phyloP scores from a whole-genome alignment of 2,329 filamentous ascomycete genomes.

The Amesomyces nigricolor region DNA sequence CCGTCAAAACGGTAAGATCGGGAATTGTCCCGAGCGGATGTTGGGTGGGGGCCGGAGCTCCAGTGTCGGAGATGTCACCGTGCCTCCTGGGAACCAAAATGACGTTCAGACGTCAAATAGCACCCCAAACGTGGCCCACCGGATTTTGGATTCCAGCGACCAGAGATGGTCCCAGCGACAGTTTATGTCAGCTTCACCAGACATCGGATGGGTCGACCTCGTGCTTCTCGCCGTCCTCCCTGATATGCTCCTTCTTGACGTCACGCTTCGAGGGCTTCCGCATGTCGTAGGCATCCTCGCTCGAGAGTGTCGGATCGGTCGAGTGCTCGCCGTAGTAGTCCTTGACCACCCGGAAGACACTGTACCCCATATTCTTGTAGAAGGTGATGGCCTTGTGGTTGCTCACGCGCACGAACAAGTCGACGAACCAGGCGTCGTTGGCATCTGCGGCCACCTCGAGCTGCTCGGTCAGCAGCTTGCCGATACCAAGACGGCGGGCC shows the following conservation, averaged over 20 bases:
- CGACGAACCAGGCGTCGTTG: conserved; percentile 88
- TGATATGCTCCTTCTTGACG: conserved; percentile 65
- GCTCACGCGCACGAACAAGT: conserved; percentile 85
- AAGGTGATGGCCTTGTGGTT: conserved; percentile 83
- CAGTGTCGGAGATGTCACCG: too few relatives aligned
- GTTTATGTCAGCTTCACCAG: conserved; percentile 49
- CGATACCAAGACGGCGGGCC: conserved; percentile 79
- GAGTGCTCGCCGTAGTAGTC: conserved; percentile 90
- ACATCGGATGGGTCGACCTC: conserved; percentile 79
- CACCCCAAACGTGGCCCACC: too few relatives aligned
- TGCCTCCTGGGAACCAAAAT: too few relatives aligned
- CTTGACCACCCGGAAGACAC: conserved; percentile 79
- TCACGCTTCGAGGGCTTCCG: conserved; percentile 84
- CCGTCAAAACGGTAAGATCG: too few relatives aligned
- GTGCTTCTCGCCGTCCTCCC: conserved; percentile 73
- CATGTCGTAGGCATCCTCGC: conserved; percentile 96
- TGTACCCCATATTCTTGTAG: conserved; percentile 89
- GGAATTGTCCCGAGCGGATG: too few relatives aligned
- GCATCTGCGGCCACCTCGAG: conserved; percentile 78
- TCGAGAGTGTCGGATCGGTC: conserved; percentile 52
- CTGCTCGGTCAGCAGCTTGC: conserved; percentile 72
- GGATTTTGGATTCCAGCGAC: too few relatives aligned
- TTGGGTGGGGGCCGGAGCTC: too few relatives aligned
- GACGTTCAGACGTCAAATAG: too few relatives aligned
- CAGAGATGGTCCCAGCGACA: too few relatives aligned